Percentiles rank a stretch among this genome's conserved stretches.
Evolutionary conservation across 1,139 yeast genomes (phyloP).

Genomic region (Saccharomycopsis hybrid): DNA sequence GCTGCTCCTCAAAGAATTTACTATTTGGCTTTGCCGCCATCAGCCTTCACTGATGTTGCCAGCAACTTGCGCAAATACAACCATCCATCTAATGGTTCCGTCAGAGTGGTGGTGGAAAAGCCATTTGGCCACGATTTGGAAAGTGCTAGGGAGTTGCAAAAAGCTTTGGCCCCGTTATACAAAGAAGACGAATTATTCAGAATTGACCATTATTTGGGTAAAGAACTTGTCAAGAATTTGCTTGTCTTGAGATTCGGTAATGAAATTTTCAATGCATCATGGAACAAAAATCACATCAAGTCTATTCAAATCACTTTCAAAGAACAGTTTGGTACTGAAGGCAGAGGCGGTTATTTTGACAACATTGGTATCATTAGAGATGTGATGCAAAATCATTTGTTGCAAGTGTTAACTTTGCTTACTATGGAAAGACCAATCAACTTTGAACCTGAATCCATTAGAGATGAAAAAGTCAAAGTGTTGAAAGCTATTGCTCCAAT

Average conservation of each 20-base stretch:
- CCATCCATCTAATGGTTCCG: conserved; percentile 62
- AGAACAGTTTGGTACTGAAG: conserved; percentile 97
- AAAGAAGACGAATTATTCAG: conserved; percentile 87
- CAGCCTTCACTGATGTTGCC: conserved; percentile 79
- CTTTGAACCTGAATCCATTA: conserved; percentile 83
- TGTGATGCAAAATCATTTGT: conserved; percentile 95
- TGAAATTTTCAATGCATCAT: conserved; percentile 72
- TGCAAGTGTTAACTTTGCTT: conserved; percentile 84
- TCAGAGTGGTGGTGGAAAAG: conserved; percentile 88
- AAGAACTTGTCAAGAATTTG: conserved; percentile 95
- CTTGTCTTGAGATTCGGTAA: conserved; percentile 86
- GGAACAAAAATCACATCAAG: conserved; percentile 76
- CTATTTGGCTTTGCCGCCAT: conserved; percentile 93
- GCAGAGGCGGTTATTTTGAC: conserved; percentile 98
- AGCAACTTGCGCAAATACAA: conserved; percentile 60
- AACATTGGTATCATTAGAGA: conserved; percentile 93
- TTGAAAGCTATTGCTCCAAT: conserved; percentile 74
- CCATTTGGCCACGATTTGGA: conserved; percentile 94
- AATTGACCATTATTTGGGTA: conserved; percentile 95
- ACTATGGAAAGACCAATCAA: conserved; percentile 96
- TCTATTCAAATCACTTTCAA: conserved; percentile 86
- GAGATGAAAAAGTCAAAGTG: conserved; percentile 94
- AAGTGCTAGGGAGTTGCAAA: conserved; percentile 71
- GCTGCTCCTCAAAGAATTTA: conserved; percentile 65
- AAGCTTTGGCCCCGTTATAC: conserved; percentile 75